These are phyloP conservation scores for Colletotrichum chlorophyti DNA, from an alignment of 2,329 filamentous ascomycete genomes.

Conservation along the genomic window DNA sequence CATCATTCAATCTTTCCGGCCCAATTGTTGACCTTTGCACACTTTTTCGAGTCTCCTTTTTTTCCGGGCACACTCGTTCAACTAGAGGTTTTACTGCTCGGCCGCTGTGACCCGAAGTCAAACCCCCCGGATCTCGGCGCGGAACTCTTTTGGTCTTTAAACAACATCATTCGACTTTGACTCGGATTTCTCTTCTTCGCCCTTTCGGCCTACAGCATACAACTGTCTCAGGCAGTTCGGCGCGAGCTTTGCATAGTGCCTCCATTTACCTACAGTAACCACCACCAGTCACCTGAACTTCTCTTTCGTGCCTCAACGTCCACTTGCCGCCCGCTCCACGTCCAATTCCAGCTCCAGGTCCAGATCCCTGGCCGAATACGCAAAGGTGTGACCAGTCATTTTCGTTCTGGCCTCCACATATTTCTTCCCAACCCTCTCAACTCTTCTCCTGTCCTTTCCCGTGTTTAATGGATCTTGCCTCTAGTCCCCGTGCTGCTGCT, in stretches of 20 bases:
- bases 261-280: not conserved
- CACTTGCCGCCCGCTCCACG: too few species aligned
- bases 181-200: too few species aligned
- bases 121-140: slow-evolving; percentile 17
- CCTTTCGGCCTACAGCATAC: slow-evolving; percentile 2
- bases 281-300: not conserved
- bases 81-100: too few species aligned
- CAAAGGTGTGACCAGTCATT: slow-evolving; percentile 29
- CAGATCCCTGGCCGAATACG: slow-evolving; percentile 6
- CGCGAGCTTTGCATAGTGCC: not conserved
- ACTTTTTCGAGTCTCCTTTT: not conserved
- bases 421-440: slow-evolving; percentile 17
- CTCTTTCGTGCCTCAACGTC: not conserved
- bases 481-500: not conserved
- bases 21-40: slow-evolving; percentile 18
- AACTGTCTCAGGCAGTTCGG: not conserved
- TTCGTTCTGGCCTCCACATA: slow-evolving; percentile 22
- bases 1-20: slow-evolving; percentile 1
- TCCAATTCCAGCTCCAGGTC: too few species aligned
- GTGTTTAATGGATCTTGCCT: slow-evolving; percentile 10
- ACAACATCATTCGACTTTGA: slow-evolving; percentile 20
- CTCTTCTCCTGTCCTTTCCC: slow-evolving; percentile 10
- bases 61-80: too few species aligned
- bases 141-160: slow-evolving; percentile 10
- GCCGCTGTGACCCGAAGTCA: slow-evolving; percentile 23